Evolutionary conservation across 2,329 filamentous ascomycete genomes (phyloP).

Genomic region (Tothia fuscella): DNA sequence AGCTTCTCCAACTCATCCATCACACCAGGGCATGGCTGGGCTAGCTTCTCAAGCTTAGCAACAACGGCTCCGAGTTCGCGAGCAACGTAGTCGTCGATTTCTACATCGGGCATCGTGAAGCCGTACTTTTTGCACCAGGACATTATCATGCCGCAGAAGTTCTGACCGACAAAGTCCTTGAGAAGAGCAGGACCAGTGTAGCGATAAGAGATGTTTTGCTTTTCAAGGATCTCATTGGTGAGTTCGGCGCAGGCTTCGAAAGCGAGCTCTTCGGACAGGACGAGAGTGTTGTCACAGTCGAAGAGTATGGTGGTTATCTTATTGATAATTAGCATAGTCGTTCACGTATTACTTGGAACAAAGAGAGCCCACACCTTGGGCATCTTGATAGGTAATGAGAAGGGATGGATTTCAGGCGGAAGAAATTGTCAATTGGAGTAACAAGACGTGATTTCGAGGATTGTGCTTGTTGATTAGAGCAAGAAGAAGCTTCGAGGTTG

Average conservation of each 20-base stretch:
- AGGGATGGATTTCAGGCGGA: too few species aligned
- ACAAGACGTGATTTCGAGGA: too few species aligned
- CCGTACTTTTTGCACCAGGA: conserved; percentile 63
- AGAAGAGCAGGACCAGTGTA: conserved; percentile 73
- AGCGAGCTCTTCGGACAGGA: conserved; percentile 79
- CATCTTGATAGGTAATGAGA: too few species aligned
- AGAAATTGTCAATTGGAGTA: too few species aligned
- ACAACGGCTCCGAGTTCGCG: conserved; percentile 77
- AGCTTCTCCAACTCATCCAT: conserved; percentile 57
- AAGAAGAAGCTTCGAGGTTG: too few species aligned
- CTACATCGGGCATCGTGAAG: conserved; percentile 55
- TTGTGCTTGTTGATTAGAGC: too few species aligned
- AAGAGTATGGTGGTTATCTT: conserved; percentile 40
- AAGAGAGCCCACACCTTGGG: too few species aligned
- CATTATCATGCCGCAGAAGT: conserved; percentile 83
- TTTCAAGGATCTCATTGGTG: conserved; percentile 70
- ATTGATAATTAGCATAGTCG: too few species aligned
- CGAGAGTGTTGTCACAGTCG: conserved; percentile 75
- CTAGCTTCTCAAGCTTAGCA: conserved; percentile 57
- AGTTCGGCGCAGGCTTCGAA: conserved; percentile 84
- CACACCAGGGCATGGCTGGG: conserved; percentile 56
- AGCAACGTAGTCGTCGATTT: conserved; percentile 62
- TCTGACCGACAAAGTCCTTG: conserved; percentile 80
- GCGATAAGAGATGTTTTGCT: conserved; percentile 49
- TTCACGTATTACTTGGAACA: too few species aligned